phyloP scores from a whole-genome alignment of 768 basidiomycete species.

The Naganishia vaughanmartiniae region DNA sequence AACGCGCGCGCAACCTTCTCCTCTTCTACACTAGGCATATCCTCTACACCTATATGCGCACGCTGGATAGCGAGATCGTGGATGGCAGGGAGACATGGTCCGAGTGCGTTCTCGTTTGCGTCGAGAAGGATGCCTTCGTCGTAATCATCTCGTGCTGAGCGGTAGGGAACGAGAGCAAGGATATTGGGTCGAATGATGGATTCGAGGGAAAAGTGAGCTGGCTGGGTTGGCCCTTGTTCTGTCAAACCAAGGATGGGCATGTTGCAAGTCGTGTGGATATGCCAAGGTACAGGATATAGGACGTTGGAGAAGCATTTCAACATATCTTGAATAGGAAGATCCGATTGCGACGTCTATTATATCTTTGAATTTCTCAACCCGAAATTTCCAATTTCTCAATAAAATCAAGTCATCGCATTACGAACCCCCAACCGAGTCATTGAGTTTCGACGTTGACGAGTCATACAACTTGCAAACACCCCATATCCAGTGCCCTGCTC shows the following conservation, averaged over 20 bases:
- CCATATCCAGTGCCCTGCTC: constrained; percentile 47
- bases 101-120: constrained; percentile 94
- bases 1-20: constrained; percentile 18
- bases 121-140: constrained; percentile 85
- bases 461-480: constrained; percentile 43
- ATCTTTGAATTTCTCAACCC: neutral
- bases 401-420: constrained; percentile 1
- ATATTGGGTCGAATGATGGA: constrained; percentile 88
- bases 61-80: constrained; percentile 27
- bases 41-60: constrained; percentile 1
- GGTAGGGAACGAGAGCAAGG: constrained; percentile 83
- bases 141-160: constrained; percentile 96
- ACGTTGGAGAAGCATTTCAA: no score
- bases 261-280: constrained; percentile 10
- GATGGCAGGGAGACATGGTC: constrained; percentile 68
- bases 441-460: neutral
- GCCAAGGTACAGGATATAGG: neutral
- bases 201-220: constrained; percentile 81
- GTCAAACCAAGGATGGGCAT: constrained; percentile 52
- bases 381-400: neutral
- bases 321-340: no score
- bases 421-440: neutral
- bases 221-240: constrained; percentile 54
- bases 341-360: neutral
- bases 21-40: constrained; percentile 25